Evolutionary conservation across 163 green algal species (phyloP), one percentile per base, ranked within the genome.

Genomic region (Smithsoniella earleae): DNA sequence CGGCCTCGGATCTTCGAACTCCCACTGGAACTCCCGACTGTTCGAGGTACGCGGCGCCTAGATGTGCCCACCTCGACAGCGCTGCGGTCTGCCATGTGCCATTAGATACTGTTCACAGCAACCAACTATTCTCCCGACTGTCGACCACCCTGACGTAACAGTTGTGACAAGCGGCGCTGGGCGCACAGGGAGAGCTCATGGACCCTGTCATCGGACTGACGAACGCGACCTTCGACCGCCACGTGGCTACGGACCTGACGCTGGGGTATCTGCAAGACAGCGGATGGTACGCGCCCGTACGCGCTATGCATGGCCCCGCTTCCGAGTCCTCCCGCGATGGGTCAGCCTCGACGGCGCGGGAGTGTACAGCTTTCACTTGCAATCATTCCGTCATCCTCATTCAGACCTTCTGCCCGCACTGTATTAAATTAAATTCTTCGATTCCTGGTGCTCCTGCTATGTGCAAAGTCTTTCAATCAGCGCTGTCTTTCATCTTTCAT

Each of bases 161-260:
- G 10, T 10, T 49, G 10, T 49, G 10, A 49, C 10, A 10, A 49
- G 10, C 40, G 40, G 40, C 13, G 40, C 10, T 49, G 40, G 10
- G 13, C 13, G 58, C 43, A 33, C 58, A 69, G 58, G 58, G 58
- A 4, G 58, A 43, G n/a, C 20, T 69, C 8, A 69, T 69, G 58
- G 58, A 69, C 20, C n/a, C n/a, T 18, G 58, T 37, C 4, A 6
- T 4, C 25, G 58, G 58, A 5, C 25, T 5, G 3, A 1, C 30
- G 18, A 18, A 43, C 16, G 18, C 31, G 58, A 33, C 20, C 27
- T 34, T 28, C 58, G 27, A 69, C 25, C 58, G 58, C n/a, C 58
- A 69, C 16, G 58, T 69, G 30, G 16, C 34, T 31, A 43, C 25
- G 6, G 58, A 69, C 25, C 58, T 69, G 8, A 69, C 58, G 5